Evolutionary conservation across 805 yeast species (phyloP).

Genomic region (Nakazawaea anatomiae): DNA sequence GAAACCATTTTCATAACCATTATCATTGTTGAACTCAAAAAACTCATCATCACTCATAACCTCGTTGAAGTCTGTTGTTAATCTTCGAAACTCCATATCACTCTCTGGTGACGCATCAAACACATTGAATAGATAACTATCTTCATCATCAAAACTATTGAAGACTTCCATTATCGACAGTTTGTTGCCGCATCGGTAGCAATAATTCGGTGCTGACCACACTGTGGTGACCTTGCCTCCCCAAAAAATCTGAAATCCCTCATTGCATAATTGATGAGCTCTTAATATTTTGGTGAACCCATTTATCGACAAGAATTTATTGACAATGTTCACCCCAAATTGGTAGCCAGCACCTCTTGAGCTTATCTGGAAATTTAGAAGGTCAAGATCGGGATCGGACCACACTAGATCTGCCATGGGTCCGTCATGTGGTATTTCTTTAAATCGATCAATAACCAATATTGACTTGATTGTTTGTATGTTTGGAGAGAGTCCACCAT

Average conservation of each 20-base stretch:
- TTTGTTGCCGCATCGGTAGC: constrained; percentile 94
- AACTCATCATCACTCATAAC: constrained; percentile 8
- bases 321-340: constrained; percentile 87
- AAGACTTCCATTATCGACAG: constrained; percentile 92
- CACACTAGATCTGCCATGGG: constrained; percentile 99
- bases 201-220: constrained; percentile 98
- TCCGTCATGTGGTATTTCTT: constrained; percentile 97
- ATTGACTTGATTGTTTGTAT: constrained; percentile 93
- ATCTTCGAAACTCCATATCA: constrained; percentile 44
- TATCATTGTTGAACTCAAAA: constrained; percentile 9
- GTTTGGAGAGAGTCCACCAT: constrained; percentile 94
- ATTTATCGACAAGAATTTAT: constrained; percentile 76
- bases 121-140: constrained; percentile 69
- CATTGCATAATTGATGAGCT: constrained; percentile 96
- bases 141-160: constrained; percentile 53
- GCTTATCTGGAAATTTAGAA: constrained; percentile 72
- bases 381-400: constrained; percentile 94
- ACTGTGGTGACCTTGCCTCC: constrained; percentile 89
- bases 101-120: constrained; percentile 97
- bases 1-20: not conserved
- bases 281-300: constrained; percentile 75
- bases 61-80: constrained; percentile 5
- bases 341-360: constrained; percentile 99
- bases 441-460: constrained; percentile 80
- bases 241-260: constrained; percentile 91